Evolutionary conservation across 345 rosid genomes (phyloP), one percentile per base, ranked within the genome.

Genomic region (Ceriops zippeliana): DNA sequence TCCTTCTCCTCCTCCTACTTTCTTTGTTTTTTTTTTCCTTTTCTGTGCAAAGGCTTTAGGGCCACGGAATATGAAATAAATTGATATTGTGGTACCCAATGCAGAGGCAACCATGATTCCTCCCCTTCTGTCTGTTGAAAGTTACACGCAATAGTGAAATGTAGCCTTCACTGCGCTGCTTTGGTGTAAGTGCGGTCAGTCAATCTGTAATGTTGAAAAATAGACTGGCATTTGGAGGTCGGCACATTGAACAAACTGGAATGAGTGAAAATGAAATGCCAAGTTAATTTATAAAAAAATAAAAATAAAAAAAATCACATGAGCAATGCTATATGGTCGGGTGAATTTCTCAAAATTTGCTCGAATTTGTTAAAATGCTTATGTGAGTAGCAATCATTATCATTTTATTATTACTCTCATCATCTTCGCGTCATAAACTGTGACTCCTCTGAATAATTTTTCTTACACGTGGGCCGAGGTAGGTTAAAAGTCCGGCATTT

Each of bases 161-260:
- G 35, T 22, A 26, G 31, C 42, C 16, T 37, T 16, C 34, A 68
- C 52, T 21, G 15, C 28, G 13, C 21, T 65, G 37, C 65, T 69
- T 66, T 62, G 73, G 67, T 66, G 73, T 58, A 38, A 66, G 61
- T 58, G 67, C 78, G 57, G 74, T 66, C 72, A 42, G 49, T 46
- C 53, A 46, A 31, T 66, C 28, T 21, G 52, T 42, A 15, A 4
- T 0, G 49, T 11, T 11, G 10, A 11, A 38, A 38, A 38, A 10
- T 38, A 10, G 16, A 11, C 5, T 15, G 49, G 49, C 17, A 42
- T 42, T 42, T 42, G 15, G 16, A 38, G 46, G 11, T 2, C 10
- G 11, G 13, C 46, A 38, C 10, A 38, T 38, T 38, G 24, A 34
- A 9, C n/a, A 13, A n/a, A 7, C 49, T 20, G 10, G 4, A 20